These are phyloP conservation scores for Pseudocercospora pini-densiflorae DNA, from an alignment of 2,329 filamentous ascomycete species.

Conservation along the genomic window DNA sequence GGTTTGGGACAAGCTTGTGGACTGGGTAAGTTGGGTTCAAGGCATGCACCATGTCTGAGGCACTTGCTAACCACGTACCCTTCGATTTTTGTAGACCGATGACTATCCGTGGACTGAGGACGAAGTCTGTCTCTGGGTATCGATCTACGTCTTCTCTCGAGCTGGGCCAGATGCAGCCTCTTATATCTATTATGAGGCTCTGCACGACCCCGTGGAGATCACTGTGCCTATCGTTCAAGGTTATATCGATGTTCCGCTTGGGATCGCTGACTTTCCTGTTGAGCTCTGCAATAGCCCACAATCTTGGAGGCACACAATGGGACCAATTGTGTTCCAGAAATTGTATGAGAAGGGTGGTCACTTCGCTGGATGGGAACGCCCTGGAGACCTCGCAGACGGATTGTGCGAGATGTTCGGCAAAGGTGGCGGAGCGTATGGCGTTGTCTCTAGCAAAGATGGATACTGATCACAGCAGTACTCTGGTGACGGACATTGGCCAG, in stretches of 20 bases:
- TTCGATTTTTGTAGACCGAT: slow-evolving; percentile 53
- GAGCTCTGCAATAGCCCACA: slow-evolving; percentile 57
- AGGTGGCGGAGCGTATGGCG: slow-evolving; percentile 23
- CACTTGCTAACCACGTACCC: too few relatives aligned
- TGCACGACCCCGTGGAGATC: slow-evolving; percentile 44
- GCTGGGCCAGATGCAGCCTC: slow-evolving; percentile 70
- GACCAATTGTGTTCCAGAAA: slow-evolving; percentile 61
- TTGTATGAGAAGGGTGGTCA: slow-evolving; percentile 59
- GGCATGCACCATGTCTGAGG: too few relatives aligned
- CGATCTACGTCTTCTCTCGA: slow-evolving; percentile 71
- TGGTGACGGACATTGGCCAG: background rate
- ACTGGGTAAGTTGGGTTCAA: slow-evolving; percentile 61
- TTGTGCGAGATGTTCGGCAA: slow-evolving; percentile 28
- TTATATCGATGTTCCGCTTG: slow-evolving; percentile 56
- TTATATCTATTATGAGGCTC: slow-evolving; percentile 73
- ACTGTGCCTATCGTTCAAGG: slow-evolving; percentile 42
- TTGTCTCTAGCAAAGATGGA: slow-evolving; percentile 18
- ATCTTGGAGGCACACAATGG: slow-evolving; percentile 61
- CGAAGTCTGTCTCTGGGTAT: slow-evolving; percentile 75
- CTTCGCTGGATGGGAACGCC: slow-evolving; percentile 58
- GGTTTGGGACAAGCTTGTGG: slow-evolving; percentile 80
- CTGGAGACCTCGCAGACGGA: slow-evolving; percentile 20
- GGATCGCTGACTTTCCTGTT: slow-evolving; percentile 61
- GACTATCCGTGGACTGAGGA: slow-evolving; percentile 74
- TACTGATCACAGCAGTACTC: background rate